Base-by-base conservation (phyloP, 768 basidiomycete species). In the Xerocomellus intermedius region DNA sequence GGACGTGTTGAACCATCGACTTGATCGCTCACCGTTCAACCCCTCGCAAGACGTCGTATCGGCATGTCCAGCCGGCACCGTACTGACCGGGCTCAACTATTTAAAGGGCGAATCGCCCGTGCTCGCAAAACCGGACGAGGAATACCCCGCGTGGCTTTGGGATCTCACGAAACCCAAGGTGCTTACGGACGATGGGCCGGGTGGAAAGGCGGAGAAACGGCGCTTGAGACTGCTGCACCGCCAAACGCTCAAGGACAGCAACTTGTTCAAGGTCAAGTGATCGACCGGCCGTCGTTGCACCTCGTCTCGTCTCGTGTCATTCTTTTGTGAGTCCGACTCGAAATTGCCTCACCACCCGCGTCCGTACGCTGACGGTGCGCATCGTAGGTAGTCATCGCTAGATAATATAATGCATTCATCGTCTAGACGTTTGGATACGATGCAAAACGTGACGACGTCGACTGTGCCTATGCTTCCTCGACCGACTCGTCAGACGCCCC, bases 71-170 rank as follows among this genome's bases (percentile, higher is more conserved):
- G 74, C 83, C 14, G 86, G 88, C 54, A 94, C 91, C 8, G 74
- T 89, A 5, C 69, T 97, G n/a, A 75, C 76, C n/a, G 94, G 93
- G 3, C 66, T 90, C 7, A 86, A 89, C 63, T 93, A 91, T 64
- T 77, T 93, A 50, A 96, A 96, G 70, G 86, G 82, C 49, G 89
- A 94, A 65, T 74, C 82, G 0, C 85, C 90, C 7, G 83, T 95
- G 0, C 69, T 91, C 22, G 90, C 94, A 2, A 72, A 79, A 12
- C 75, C 88, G 0, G 94, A 97, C 69, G 86, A 89, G 42, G 84
- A 86, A 61, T 96, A 97, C 69, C 94, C 94, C 4, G 69, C 81
- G 8, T 97, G 94, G 94, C 69, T 97, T 38, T 97, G 94, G 94
- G 85, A 79, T 14, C 65, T 93, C 37, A 73, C 91, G 19, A 70